Percentiles rank a stretch among this genome's conserved stretches.
Conservation (phyloP, 2,329 filamentous ascomycete genomes). For the Aspergillus felis region DNA sequence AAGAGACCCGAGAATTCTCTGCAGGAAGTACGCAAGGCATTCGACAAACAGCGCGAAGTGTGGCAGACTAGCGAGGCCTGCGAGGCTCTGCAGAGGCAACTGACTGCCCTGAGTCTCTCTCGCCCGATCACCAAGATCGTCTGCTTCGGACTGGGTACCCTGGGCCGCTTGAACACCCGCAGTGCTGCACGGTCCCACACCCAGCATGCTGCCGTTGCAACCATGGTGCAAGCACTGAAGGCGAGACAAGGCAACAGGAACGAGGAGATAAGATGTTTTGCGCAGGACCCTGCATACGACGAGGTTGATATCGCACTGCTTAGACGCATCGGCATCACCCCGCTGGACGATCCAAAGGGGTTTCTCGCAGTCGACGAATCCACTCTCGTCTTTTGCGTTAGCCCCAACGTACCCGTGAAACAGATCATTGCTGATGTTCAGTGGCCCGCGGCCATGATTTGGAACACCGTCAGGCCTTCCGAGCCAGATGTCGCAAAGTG, state of each 20-base stretch:
- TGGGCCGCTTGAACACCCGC: conserved; percentile 6
- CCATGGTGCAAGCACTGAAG: conserved; percentile 14
- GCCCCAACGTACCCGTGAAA: conserved; percentile 31
- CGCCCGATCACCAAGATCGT: conserved; percentile 21
- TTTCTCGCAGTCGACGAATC: conserved; percentile 37
- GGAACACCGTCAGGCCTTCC: conserved; percentile 15
- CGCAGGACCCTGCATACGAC: conserved; percentile 27
- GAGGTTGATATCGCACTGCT: conserved; percentile 16
- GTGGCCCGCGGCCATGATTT: conserved; percentile 30
- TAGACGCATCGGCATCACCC: conserved; percentile 13
- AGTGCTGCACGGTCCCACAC: conserved; percentile 9
- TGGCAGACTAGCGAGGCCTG: conserved; percentile 21
- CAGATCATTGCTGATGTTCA: conserved; percentile 40
- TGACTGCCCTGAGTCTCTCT: conserved; percentile 5
- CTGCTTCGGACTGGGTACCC: conserved; percentile 19
- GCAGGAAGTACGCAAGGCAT: conserved; percentile 9
- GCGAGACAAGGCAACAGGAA: conserved; percentile 2
- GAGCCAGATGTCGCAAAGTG: conserved; percentile 9
- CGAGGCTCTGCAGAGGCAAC: conserved; percentile 7
- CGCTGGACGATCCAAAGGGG: conserved; percentile 28
- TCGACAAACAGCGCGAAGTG: conserved; percentile 3
- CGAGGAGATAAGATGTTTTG: conserved; percentile 17
- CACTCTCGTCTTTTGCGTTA: conserved; percentile 36
- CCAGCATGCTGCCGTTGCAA: conserved; percentile 25
- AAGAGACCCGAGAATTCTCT: neutral